Evolutionary conservation across 2,329 filamentous ascomycete species (phyloP), one percentile per base, ranked within the genome.

Genomic region (Westerdykella aurantiaca): DNA sequence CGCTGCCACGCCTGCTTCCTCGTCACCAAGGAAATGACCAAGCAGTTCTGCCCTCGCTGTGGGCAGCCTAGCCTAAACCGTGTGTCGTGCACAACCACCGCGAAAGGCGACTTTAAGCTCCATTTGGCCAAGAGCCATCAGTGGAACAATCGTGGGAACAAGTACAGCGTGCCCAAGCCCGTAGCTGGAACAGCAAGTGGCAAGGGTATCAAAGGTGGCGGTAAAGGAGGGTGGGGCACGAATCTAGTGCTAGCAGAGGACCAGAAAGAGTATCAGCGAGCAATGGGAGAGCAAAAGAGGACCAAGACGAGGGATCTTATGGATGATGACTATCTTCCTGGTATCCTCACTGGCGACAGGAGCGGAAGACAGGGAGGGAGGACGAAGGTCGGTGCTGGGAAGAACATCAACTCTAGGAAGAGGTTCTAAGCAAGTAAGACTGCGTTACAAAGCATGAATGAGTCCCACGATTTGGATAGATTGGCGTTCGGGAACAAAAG

Each of bases 91-190:
- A 86, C 85, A 22, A 96, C 89, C 3, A 84, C 90, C 58, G 74
- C 81, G 21, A 78, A 82, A 40, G 93, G 93, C 41, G 81, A 83
- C 56, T 94, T 96, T 72, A 82, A 79, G 46, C 70, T 98, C 47
- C 87, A 96, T 64, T 74, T 98, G 47, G 95, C 95, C 75, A 84
- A 83, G 69, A 95, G 95, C 68, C 95, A 93, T 75, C 88, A 96
- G 70, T 95, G 85, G 83, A 97, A 95, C 70, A 95, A 85, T 55
- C 79, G 90, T 18, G 93, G 93, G 41, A 93, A 96, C 67, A 81
- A 88, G 31, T 98, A 85, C 73, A 94, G 88, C 65, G 82, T 98
- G 37, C 93, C 93, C 1, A 97, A 96, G 72, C 87, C 93, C 0
- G 79, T 86, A 11, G 81, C 86, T 48, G 93, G 93, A 2, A 84